Percentiles rank a stretch among this genome's conserved stretches.
Conservation (phyloP, 345 rosid genomes). For the Bruguiera parviflora region DNA sequence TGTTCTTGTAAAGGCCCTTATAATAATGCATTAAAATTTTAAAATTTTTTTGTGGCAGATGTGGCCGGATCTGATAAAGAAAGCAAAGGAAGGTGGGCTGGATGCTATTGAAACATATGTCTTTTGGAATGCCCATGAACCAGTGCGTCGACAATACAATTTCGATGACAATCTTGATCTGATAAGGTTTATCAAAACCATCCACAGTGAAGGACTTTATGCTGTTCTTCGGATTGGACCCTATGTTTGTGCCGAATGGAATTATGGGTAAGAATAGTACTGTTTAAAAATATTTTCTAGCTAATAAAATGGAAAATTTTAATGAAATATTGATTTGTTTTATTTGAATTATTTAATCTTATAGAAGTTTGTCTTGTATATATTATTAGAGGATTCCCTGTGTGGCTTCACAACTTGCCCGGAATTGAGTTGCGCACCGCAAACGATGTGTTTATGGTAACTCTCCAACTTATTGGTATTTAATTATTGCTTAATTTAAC, state of each 20-base stretch:
- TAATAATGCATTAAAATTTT: too few relatives aligned
- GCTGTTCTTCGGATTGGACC: slow-evolving; percentile 67
- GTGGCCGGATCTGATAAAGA: slow-evolving; percentile 61
- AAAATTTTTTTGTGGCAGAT: slow-evolving; percentile 25
- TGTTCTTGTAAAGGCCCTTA: too few relatives aligned
- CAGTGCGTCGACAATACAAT: slow-evolving; percentile 38
- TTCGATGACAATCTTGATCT: slow-evolving; percentile 47
- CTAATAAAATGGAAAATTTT: not conserved
- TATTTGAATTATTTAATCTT: not conserved
- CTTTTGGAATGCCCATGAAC: slow-evolving; percentile 70
- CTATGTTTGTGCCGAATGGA: slow-evolving; percentile 73
- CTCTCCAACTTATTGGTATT: too few relatives aligned
- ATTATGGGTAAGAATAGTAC: slow-evolving; percentile 38
- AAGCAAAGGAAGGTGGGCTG: slow-evolving; percentile 58
- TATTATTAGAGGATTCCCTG: slow-evolving; percentile 7
- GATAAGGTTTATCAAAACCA: slow-evolving; percentile 48
- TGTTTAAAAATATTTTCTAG: too few relatives aligned
- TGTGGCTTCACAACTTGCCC: slow-evolving; percentile 13
- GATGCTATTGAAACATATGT: slow-evolving; percentile 67
- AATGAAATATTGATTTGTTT: not conserved
- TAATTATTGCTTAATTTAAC: not conserved
- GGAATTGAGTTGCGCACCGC: slow-evolving; percentile 10
- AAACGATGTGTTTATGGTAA: slow-evolving; percentile 41
- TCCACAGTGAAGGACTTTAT: slow-evolving; percentile 45
- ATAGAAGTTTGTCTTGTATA: not conserved